Evolutionary conservation across 1,284 basidiomycete genomes (phyloP).

Genomic region (Leccinum griseonigrum): DNA sequence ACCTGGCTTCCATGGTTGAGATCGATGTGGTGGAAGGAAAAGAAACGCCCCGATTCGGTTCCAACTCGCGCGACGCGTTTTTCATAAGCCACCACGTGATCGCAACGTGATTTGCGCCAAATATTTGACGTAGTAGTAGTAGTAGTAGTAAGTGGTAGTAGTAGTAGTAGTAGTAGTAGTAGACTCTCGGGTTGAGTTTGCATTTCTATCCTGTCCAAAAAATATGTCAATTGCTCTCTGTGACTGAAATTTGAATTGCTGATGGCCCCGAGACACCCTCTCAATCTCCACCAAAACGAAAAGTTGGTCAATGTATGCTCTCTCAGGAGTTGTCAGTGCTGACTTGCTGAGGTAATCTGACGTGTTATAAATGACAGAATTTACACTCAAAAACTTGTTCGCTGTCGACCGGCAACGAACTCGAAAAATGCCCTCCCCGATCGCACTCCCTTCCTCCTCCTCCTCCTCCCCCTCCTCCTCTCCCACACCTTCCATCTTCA

Average conservation of each 20-base stretch:
- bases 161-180: too few relatives aligned
- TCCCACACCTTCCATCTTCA: conserved; percentile 57
- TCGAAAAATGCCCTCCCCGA: conserved; percentile 47
- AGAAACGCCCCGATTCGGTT: conserved; percentile 4
- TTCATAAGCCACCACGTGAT: conserved; percentile 14
- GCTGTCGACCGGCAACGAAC: conserved; percentile 6
- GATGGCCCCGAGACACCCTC: too few relatives aligned
- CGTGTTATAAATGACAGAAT: conserved; percentile 22
- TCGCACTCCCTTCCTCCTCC: conserved; percentile 44
- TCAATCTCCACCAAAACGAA: too few relatives aligned
- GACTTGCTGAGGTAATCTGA: conserved; percentile 24
- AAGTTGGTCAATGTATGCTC: too few relatives aligned
- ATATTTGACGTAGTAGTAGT: too few relatives aligned
- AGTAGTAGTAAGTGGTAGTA: too few relatives aligned
- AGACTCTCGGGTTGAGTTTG: too few relatives aligned
- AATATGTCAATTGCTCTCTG: too few relatives aligned
- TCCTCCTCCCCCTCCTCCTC: conserved; percentile 33
- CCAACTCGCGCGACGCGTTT: conserved; percentile 22
- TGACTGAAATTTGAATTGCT: too few relatives aligned
- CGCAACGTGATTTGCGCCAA: neutral
- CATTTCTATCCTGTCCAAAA: too few relatives aligned
- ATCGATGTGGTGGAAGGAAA: conserved; percentile 6
- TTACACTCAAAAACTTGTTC: conserved; percentile 7
- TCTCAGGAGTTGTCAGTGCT: too few relatives aligned
- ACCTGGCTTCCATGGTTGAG: conserved; percentile 27